Evolutionary conservation across 2,329 filamentous ascomycete species (phyloP).

Genomic region (Stachybotrys chartarum): DNA sequence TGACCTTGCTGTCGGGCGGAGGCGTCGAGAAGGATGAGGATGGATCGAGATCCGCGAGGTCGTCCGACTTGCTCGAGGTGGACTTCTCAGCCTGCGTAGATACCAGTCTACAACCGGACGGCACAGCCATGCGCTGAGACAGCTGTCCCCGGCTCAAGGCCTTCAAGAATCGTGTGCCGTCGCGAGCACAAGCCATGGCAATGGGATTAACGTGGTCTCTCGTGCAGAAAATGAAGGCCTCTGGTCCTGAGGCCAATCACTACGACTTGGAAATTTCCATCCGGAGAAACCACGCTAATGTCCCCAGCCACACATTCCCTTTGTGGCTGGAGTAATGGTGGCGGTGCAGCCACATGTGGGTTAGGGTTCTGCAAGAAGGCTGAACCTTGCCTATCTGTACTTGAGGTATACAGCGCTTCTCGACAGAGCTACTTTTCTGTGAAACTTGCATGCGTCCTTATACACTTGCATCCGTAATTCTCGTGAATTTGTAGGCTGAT

Average conservation of each 20-base stretch:
- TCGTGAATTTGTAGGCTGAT: too few relatives aligned
- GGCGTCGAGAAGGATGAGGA: conserved; percentile 41
- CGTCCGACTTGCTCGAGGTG: conserved; percentile 12
- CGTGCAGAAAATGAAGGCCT: conserved; percentile 6
- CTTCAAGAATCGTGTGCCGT: conserved; percentile 28
- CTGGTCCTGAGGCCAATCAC: conserved; percentile 8
- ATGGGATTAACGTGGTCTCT: conserved; percentile 6
- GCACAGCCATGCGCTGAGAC: conserved; percentile 12
- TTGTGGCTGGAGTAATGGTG: neutral
- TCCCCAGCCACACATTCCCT: conserved; percentile 12
- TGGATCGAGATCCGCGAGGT: conserved; percentile 41
- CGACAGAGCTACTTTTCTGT: too few relatives aligned
- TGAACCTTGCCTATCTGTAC: too few relatives aligned
- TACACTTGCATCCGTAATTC: too few relatives aligned
- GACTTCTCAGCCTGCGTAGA: conserved; percentile 36
- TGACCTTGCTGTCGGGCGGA: conserved; percentile 26
- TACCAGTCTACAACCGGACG: conserved; percentile 31
- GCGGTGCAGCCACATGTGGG: neutral
- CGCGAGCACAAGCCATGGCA: conserved; percentile 33
- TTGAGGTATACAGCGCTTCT: too few relatives aligned
- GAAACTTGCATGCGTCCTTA: too few relatives aligned
- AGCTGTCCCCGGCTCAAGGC: conserved; percentile 20
- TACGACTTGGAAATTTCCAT: conserved; percentile 26
- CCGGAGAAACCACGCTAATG: conserved; percentile 9
- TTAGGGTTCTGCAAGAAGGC: too few relatives aligned